phyloP scores from a whole-genome alignment of 2,329 filamentous ascomycete genomes.

The Xylariaceae sp. region DNA sequence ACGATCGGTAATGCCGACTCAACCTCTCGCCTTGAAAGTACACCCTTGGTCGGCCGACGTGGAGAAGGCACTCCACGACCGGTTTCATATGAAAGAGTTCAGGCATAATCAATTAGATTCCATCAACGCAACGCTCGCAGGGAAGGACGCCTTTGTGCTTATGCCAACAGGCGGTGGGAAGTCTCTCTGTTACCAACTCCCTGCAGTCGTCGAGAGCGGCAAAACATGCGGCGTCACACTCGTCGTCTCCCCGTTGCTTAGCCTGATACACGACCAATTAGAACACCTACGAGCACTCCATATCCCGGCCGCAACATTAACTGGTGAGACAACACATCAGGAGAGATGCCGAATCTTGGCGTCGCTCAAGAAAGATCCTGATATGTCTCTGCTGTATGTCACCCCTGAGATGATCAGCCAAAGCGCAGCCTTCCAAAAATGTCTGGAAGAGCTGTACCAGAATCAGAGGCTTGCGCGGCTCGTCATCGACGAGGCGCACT shows the following conservation, averaged over 20 bases:
- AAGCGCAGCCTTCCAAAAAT: slow-evolving; percentile 64
- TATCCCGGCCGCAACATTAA: slow-evolving; percentile 78
- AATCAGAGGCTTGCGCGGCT: slow-evolving; percentile 76
- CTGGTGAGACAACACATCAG: slow-evolving; percentile 65
- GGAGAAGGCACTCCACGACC: slow-evolving; percentile 69
- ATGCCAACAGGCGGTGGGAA: slow-evolving; percentile 98
- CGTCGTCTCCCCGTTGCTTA: slow-evolving; percentile 90
- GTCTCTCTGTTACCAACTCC: slow-evolving; percentile 92
- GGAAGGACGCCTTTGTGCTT: slow-evolving; percentile 86
- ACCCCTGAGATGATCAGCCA: slow-evolving; percentile 96
- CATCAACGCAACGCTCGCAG: slow-evolving; percentile 85
- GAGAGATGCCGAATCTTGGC: slow-evolving; percentile 65
- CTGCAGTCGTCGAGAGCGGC: slow-evolving; percentile 76
- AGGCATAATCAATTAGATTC: slow-evolving; percentile 88
- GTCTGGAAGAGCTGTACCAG: slow-evolving; percentile 63
- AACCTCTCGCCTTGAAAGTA: slow-evolving; percentile 53
- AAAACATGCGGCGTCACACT: slow-evolving; percentile 83
- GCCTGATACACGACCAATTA: slow-evolving; percentile 96
- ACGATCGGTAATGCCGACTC: neutral
- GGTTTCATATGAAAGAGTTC: slow-evolving; percentile 82
- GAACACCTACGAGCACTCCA: slow-evolving; percentile 70
- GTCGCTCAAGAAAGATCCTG: slow-evolving; percentile 59
- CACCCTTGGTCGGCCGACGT: slow-evolving; percentile 85
- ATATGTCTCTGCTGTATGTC: slow-evolving; percentile 85
- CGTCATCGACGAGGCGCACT: slow-evolving; percentile 97